phyloP scores from a whole-genome alignment of 345 rosid genomes.

The Lepidium didymum region DNA sequence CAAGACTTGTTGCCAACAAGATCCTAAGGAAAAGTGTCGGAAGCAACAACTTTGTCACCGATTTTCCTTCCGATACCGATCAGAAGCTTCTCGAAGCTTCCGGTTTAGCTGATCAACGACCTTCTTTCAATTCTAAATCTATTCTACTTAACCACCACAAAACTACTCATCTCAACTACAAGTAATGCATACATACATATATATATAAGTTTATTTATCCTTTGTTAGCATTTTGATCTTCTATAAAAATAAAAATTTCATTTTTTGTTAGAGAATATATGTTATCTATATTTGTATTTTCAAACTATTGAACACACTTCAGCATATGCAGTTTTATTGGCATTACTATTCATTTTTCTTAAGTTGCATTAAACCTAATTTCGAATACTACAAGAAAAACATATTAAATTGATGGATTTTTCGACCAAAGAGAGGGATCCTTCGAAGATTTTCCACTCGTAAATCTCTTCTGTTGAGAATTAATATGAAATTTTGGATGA shows the following conservation, averaged over 20 bases:
- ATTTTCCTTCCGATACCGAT: slow-evolving; percentile 41
- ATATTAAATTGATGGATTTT: too few species aligned
- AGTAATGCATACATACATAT: slow-evolving; percentile 40
- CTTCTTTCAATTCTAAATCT: slow-evolving; percentile 26
- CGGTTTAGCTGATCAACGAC: slow-evolving; percentile 20
- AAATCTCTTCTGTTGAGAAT: too few species aligned
- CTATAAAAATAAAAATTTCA: background rate
- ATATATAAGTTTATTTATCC: background rate
- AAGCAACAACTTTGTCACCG: slow-evolving; percentile 75
- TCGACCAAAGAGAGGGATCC: too few species aligned
- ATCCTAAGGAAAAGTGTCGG: slow-evolving; percentile 51
- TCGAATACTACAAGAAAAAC: too few species aligned
- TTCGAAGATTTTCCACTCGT: too few species aligned
- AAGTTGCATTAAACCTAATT: background rate
- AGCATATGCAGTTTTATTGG: background rate
- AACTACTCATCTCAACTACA: slow-evolving; percentile 40
- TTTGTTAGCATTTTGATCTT: background rate
- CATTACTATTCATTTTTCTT: background rate
- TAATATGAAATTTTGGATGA: too few species aligned
- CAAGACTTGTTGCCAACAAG: slow-evolving; percentile 66
- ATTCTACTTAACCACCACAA: slow-evolving; percentile 28
- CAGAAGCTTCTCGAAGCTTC: slow-evolving; percentile 26
- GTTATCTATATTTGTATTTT: background rate
- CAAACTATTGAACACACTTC: background rate
- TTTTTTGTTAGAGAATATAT: too few species aligned